Percentiles rank a stretch among this genome's conserved stretches.
These are phyloP conservation scores for Sechiopsis laciniata DNA, from an alignment of 306 rosid genomes.

Conservation along the genomic window DNA sequence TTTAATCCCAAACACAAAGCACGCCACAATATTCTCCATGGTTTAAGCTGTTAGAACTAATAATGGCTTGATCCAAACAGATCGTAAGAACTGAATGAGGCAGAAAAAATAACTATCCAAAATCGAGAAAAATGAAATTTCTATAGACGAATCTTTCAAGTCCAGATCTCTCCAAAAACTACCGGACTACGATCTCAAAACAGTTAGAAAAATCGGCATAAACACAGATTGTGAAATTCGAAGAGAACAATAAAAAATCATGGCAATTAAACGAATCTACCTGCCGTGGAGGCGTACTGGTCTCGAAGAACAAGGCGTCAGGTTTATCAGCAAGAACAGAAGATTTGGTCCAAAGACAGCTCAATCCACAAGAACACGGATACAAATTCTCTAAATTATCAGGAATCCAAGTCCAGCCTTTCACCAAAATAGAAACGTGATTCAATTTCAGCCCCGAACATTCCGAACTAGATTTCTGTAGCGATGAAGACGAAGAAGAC, in stretches of 20 bases:
- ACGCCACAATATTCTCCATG: neutral
- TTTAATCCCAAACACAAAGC: slow-evolving; percentile 2
- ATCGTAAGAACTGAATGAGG: neutral
- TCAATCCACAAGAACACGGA: slow-evolving; percentile 75
- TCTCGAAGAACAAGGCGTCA: slow-evolving; percentile 73
- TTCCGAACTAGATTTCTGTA: slow-evolving; percentile 37
- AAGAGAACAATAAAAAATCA: neutral
- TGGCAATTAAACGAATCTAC: slow-evolving; percentile 26
- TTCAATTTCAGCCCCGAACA: slow-evolving; percentile 41
- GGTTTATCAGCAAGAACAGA: slow-evolving; percentile 87
- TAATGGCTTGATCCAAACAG: neutral
- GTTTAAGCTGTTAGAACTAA: slow-evolving; percentile 10
- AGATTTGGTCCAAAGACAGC: slow-evolving; percentile 94
- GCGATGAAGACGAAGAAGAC: slow-evolving; percentile 49
- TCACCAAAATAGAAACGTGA: slow-evolving; percentile 67
- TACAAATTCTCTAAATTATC: slow-evolving; percentile 84
- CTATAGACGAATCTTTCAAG: neutral
- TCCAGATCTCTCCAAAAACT: neutral
- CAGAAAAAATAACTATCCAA: neutral
- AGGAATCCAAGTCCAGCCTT: slow-evolving; percentile 97
- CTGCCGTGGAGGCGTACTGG: slow-evolving; percentile 68
- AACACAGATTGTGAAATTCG: slow-evolving; percentile 16
- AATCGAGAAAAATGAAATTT: neutral
- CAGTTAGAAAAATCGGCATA: neutral
- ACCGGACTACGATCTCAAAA: no score